Base-by-base conservation (phyloP, 139 green algal species). In the Astrephomene gubernaculifera region DNA sequence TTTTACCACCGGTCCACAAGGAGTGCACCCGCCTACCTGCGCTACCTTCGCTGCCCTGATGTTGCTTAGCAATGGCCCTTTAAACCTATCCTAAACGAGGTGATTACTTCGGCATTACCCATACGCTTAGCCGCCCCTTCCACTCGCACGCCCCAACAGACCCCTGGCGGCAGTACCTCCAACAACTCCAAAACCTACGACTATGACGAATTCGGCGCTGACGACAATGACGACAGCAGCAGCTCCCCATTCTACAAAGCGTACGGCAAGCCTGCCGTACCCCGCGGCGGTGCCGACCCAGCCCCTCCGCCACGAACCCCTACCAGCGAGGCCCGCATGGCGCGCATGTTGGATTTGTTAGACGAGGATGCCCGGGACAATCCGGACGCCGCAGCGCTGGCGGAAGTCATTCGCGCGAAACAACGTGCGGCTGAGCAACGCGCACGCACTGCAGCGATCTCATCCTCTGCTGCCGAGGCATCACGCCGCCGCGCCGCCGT, bases 311-410 rank as follows among this genome's bases (percentile, higher is more conserved):
- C n/a, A n/a, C n/a, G n/a, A n/a, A n/a, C n/a, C n/a, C n/a, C 19
- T 1, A 25, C 22, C 39, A 38, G 27, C 1, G 68, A 12, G 9
- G 49, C 49, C 49, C 49, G n/a, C n/a, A 25, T 57, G 49, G 49
- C 49, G 49, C 33, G 65, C 25, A 25, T 21, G 44, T 33, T 33
- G 68, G 38, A 1, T 7, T 31, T n/a, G n/a, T n/a, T n/a, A n/a
- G 35, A 69, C 1, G 33, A 0, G 17, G 73, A 53, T 4, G 4
- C 45, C 36, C 38, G 39, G 4, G 36, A 1, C 36, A 44, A 71
- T 22, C 57, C 74, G 0, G 74, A 82, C 29, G 36, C 74, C 25
- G 74, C 74, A 12, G 74, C 74, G 4, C 14, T 71, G 22, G 74
- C 74, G 6, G 54, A 71, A 21, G n/a, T 43, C 8, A 25, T 60